Conservation (phyloP, 495 filamentous ascomycete species). For the Penicillium psychrofluorescens region DNA sequence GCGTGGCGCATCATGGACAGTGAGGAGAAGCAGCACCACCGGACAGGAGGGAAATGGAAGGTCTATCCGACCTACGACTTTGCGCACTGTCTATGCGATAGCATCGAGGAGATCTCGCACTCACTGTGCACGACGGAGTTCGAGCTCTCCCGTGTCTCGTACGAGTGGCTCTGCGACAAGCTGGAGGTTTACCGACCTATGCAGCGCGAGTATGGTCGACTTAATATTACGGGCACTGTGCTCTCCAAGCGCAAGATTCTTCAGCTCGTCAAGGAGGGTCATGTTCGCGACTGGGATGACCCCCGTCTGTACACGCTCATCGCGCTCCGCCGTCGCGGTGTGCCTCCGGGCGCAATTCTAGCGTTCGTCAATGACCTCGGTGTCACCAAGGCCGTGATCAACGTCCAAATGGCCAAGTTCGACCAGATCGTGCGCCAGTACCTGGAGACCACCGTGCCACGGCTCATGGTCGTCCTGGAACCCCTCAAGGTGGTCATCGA, state of each 20-base stretch:
- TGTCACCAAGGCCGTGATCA: slow-evolving; percentile 66
- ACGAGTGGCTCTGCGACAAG: slow-evolving; percentile 79
- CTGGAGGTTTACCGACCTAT: slow-evolving; percentile 76
- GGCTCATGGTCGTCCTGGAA: slow-evolving; percentile 73
- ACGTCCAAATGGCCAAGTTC: slow-evolving; percentile 68
- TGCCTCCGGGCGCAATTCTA: slow-evolving; percentile 81
- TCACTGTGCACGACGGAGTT: slow-evolving; percentile 88
- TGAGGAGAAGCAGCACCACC: slow-evolving; percentile 52
- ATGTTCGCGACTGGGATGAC: slow-evolving; percentile 83
- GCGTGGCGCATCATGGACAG: slow-evolving; percentile 67
- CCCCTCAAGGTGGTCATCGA: slow-evolving; percentile 66
- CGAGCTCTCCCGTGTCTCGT: slow-evolving; percentile 63
- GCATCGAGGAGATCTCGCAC: slow-evolving; percentile 82
- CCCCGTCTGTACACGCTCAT: slow-evolving; percentile 87
- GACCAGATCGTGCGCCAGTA: slow-evolving; percentile 74
- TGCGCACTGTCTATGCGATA: slow-evolving; percentile 82
- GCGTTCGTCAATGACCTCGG: slow-evolving; percentile 84
- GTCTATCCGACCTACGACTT: slow-evolving; percentile 93
- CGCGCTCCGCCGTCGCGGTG: slow-evolving; percentile 69
- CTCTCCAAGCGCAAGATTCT: slow-evolving; percentile 78
- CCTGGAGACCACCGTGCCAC: slow-evolving; percentile 75
- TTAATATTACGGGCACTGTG: slow-evolving; percentile 75
- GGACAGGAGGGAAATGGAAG: slow-evolving; percentile 67
- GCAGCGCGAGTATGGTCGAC: slow-evolving; percentile 73
- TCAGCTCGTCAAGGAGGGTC: slow-evolving; percentile 62